A percentile compares a stretch with the other conserved stretches of the same genome.
These are phyloP conservation scores for Hypoxylon rubiginosum DNA, from an alignment of 2,329 filamentous ascomycete genomes.

Conservation along the genomic window DNA sequence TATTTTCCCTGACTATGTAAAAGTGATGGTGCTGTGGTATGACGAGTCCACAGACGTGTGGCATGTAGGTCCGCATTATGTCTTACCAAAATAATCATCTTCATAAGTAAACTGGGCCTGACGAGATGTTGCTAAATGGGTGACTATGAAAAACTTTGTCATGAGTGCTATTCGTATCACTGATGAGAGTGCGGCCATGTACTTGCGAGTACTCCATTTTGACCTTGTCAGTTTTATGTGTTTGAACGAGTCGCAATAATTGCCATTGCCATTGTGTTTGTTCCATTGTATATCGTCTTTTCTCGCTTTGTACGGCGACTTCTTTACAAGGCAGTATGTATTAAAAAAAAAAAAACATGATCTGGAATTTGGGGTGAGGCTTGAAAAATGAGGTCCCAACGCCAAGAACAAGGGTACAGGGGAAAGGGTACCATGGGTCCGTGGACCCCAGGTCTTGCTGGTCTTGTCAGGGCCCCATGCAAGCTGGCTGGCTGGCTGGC, in stretches of 20 bases:
- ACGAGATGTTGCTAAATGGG: constrained; percentile 27
- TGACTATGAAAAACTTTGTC: constrained; percentile 32
- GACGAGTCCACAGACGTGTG: constrained; percentile 41
- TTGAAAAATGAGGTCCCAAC: constrained; percentile 31
- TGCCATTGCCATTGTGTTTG: background rate
- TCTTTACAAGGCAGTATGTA: background rate
- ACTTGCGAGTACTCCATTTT: constrained; percentile 1
- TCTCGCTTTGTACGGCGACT: background rate
- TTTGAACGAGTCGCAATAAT: background rate
- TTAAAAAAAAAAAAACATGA: background rate
- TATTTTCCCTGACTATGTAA: constrained; percentile 24
- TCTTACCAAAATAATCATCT: constrained; percentile 30
- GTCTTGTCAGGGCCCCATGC: constrained; percentile 9
- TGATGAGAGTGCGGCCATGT: constrained; percentile 17
- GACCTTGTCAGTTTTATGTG: background rate
- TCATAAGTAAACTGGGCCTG: constrained; percentile 10
- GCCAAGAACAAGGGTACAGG: constrained; percentile 32
- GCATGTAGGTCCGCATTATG: constrained; percentile 35
- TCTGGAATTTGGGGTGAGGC: constrained; percentile 17
- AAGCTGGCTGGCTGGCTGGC: too few species aligned
- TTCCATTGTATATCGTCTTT: too few species aligned
- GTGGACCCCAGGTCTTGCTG: constrained; percentile 10
- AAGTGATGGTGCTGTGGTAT: constrained; percentile 40
- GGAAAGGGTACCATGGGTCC: constrained; percentile 22
- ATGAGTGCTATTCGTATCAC: constrained; percentile 16